Evolutionary conservation across 257 asterid species (phyloP), one percentile per base, ranked within the genome.

Genomic region (Salvia splendens): DNA sequence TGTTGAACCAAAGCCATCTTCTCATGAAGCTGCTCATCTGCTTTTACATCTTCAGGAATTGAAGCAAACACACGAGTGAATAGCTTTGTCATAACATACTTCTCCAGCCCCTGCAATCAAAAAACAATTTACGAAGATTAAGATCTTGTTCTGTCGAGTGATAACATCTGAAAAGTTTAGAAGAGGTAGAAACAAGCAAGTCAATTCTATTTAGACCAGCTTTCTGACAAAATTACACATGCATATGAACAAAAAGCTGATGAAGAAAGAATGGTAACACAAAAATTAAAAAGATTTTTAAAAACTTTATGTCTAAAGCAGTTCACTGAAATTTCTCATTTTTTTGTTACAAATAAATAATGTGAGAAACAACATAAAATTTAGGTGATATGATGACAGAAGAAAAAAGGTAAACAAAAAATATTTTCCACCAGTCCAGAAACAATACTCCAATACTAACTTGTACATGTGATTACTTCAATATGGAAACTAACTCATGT

Each of bases 11-110:
- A 75, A 80, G 93, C 79, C 78, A 91, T 88, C 76, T 91, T 88
- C 51, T 88, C 87, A 64, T 82, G 74, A 70, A 91, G 95, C 73
- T 86, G 85, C 62, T 88, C 84, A 12, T 91, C 97, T 40, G 78
- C 85, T 73, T 80, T 79, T 76, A 85, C 93, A 75, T 91, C 97
- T 77, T 91, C 97, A n/a, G 93, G 89, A 78, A 73, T 81, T 53
- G 93, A 79, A 80, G 96, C 95, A 85, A 86, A 91, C 71, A 84
- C 86, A 2, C 84, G 85, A n/a, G 87, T 59, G 71, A 80, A 91
- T 61, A 91, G 68, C 84, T 91, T 91, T 12, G 95, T 91, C 97
- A 91, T 86, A 66, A 91, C 85, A 82, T 91, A 91, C 75, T 91
- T 91, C 82, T 91, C 96, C 73, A 88, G 85, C 62, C 96, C 97